Base-by-base conservation (phyloP, 225 moss, liverwort and hornwort genomes). In the Bryum argenteum region DNA sequence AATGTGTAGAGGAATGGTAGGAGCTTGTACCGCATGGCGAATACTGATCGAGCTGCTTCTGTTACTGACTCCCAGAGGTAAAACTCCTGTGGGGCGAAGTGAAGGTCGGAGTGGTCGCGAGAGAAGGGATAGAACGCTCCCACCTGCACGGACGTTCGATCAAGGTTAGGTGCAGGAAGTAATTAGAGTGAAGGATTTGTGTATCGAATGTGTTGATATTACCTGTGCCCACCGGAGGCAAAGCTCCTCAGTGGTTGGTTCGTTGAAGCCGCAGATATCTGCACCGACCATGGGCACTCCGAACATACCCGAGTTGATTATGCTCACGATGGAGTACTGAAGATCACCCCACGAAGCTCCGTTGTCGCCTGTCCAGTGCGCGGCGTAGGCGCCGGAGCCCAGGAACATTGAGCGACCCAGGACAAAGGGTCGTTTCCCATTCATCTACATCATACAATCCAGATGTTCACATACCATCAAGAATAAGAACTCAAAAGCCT, bases 311-410 rank as follows among this genome's bases (percentile, higher is more conserved):
- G 87, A 90, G 51, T 90, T 91, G 38, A 94, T 66, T 58, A 88
- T 21, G 54, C 89, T 90, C n/a, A 88, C 91, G 16, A 94, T 81
- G 22, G 94, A 94, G 59, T 86, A 91, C 54, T 76, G 85, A 5
- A 94, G 65, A 54, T 94, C 91, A n/a, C 81, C 78, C 85, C 84
- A 94, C 1, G 90, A 80, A 5, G 94, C 89, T 12, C 79, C 77
- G 41, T 94, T 94, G 72, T 94, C 94, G 0, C 94, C 94, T 9
- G 91, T 94, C 94, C 91, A 94, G 44, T 94, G 94, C 19, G 87
- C 94, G 0, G 75, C 75, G 44, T 88, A 78, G 9, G 88, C 67
- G 5, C 91, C 90, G 0, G 90, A 84, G 50, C 94, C 91, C 9
- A 87, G 51, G 42, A 91, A 94, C 55, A 88, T 89, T 17, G 94